phyloP scores from a whole-genome alignment of 495 filamentous ascomycete species.

The Aspergillus steynii region DNA sequence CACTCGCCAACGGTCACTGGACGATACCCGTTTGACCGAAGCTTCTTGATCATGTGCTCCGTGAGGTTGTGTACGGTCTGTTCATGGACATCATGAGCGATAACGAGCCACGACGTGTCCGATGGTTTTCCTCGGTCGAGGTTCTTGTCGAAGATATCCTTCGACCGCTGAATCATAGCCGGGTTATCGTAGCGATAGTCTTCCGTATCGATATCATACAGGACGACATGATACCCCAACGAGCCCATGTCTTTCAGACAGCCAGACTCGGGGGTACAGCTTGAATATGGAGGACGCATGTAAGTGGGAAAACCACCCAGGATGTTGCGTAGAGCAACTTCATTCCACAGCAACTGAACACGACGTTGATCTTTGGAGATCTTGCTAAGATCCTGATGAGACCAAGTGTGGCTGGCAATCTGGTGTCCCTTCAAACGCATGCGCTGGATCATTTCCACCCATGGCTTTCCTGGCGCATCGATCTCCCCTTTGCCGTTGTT shows the following conservation, averaged over 20 bases:
- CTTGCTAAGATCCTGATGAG: constrained; percentile 69
- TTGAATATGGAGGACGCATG: constrained; percentile 82
- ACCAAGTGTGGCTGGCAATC: constrained; percentile 84
- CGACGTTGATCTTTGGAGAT: constrained; percentile 55
- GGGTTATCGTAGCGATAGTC: constrained; percentile 69
- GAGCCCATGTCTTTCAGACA: constrained; percentile 61
- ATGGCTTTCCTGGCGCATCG: constrained; percentile 58
- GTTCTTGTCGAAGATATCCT: constrained; percentile 67
- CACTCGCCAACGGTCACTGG: constrained; percentile 78
- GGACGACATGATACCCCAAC: constrained; percentile 73
- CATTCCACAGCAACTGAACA: constrained; percentile 74
- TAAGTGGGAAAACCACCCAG: constrained; percentile 82
- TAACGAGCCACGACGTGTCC: constrained; percentile 61
- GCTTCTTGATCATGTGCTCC: constrained; percentile 65
- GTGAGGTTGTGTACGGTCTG: constrained; percentile 77
- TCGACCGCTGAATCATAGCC: constrained; percentile 63
- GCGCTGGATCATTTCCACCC: constrained; percentile 63
- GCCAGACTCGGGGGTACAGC: constrained; percentile 55
- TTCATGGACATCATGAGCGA: constrained; percentile 78
- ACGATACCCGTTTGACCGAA: constrained; percentile 58
- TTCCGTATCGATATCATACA: constrained; percentile 79
- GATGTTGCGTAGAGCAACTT: constrained; percentile 77
- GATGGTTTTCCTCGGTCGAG: constrained; percentile 39
- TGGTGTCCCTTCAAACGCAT: constrained; percentile 76
- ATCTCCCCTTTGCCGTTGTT: constrained; percentile 73